Percentiles rank a stretch among this genome's conserved stretches.
Evolutionary conservation across 2,329 filamentous ascomycete genomes (phyloP).

Genomic region (Fusarium nematophilum): DNA sequence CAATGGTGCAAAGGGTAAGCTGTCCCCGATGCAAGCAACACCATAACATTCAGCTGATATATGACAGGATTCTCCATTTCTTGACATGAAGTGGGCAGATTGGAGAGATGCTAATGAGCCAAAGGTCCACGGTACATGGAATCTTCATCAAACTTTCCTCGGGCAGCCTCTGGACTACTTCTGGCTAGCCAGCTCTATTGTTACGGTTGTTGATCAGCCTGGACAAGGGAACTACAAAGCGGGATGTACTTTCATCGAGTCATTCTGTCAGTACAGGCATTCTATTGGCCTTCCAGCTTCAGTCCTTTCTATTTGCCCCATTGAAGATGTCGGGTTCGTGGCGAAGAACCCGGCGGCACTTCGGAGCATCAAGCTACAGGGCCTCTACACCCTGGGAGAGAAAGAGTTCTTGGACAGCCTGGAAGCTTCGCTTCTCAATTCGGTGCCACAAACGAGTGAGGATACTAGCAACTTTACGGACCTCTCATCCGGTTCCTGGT

Average conservation of each 20-base stretch:
- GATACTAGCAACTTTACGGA: neutral
- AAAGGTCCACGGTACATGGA: conserved; percentile 48
- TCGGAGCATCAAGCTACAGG: conserved; percentile 6
- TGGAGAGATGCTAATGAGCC: conserved; percentile 43
- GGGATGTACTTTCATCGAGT: conserved; percentile 18
- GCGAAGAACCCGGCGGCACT: conserved; percentile 2
- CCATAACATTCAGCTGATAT: neutral
- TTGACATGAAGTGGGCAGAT: conserved; percentile 41
- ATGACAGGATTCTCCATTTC: conserved; percentile 45
- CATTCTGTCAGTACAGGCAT: conserved; percentile 21
- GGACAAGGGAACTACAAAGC: conserved; percentile 26
- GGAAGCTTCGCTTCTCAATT: neutral
- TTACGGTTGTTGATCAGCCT: conserved; percentile 1
- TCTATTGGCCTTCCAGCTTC: conserved; percentile 19
- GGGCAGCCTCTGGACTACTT: conserved; percentile 51
- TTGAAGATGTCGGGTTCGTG: conserved; percentile 23
- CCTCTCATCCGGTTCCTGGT: neutral
- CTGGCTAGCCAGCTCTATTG: conserved; percentile 18
- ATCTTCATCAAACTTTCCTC: conserved; percentile 41
- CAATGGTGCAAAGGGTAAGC: conserved; percentile 42
- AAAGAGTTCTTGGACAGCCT: conserved; percentile 20
- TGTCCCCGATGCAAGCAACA: neutral
- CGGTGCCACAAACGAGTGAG: neutral
- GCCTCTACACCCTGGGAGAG: neutral
- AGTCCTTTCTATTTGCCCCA: conserved; percentile 7